phyloP scores from a whole-genome alignment of 2,329 filamentous ascomycete species.

The Talaromyces sp. region DNA sequence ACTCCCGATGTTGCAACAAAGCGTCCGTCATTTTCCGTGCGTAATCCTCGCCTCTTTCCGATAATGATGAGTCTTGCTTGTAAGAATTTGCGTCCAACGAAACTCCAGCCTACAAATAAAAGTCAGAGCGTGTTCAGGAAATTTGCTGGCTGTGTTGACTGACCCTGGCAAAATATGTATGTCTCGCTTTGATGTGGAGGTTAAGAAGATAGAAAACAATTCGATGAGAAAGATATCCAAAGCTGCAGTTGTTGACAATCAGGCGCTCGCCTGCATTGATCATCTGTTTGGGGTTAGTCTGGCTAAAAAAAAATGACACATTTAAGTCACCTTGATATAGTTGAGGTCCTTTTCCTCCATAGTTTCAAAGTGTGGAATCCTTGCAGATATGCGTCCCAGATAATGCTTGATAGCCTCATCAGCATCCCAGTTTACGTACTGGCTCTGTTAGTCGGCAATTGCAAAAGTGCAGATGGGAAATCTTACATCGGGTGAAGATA shows the following conservation, averaged over 20 bases:
- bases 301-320: not conserved
- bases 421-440: constrained; percentile 87
- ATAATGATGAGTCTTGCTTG: constrained; percentile 82
- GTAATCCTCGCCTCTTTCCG: constrained; percentile 72
- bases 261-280: constrained; percentile 93
- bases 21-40: constrained; percentile 80
- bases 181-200: constrained; percentile 89
- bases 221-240: constrained; percentile 91
- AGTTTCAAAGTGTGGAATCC: constrained; percentile 93
- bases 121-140: not conserved
- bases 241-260: constrained; percentile 93
- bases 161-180: constrained; percentile 83
- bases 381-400: constrained; percentile 78
- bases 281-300: constrained; percentile 51
- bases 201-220: constrained; percentile 99
- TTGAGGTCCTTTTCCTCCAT: constrained; percentile 93
- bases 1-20: constrained; percentile 73
- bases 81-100: constrained; percentile 86
- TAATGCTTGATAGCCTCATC: constrained; percentile 92
- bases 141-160: constrained; percentile 10
- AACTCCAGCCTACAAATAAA: constrained; percentile 57
- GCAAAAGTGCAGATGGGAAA: not conserved
- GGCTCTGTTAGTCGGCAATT: constrained; percentile 8
- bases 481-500: constrained; percentile 88
- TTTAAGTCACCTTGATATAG: constrained; percentile 69